phyloP scores from a whole-genome alignment of 176 grass and related monocot genomes.

The Rhynchospora pubera region DNA sequence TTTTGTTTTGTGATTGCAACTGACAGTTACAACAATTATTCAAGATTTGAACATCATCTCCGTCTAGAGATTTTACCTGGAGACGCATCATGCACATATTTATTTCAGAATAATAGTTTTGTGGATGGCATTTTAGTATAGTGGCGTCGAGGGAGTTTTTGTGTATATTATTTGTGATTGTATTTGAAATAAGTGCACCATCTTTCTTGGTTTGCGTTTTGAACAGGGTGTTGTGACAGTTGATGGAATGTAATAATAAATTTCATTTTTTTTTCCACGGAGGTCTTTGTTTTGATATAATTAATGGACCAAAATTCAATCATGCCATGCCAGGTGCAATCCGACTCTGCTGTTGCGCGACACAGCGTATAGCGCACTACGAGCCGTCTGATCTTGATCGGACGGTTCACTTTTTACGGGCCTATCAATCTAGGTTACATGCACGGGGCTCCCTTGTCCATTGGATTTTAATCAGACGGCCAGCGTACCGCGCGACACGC shows the following conservation, averaged over 20 bases:
- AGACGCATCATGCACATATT: background rate
- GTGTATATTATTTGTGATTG: background rate
- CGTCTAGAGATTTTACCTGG: background rate
- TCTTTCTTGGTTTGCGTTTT: background rate
- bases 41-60: background rate
- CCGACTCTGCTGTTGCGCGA: no score
- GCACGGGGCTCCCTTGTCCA: no score
- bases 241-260: background rate
- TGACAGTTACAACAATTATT: slow-evolving; percentile 19
- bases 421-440: no score
- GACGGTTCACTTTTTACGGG: no score
- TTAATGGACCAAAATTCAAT: background rate
- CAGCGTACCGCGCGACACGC: no score
- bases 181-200: slow-evolving; percentile 16
- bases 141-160: background rate
- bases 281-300: background rate
- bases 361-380: no score
- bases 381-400: no score
- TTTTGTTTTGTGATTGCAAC: slow-evolving; percentile 9
- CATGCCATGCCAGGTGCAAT: background rate
- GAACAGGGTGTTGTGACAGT: slow-evolving; percentile 1
- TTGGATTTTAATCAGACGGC: no score
- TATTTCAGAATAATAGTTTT: slow-evolving; percentile 5
- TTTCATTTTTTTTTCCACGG: background rate
- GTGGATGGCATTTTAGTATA: background rate